A percentile compares a stretch with the other conserved stretches of the same genome.
These are phyloP conservation scores for Sechiopsis laciniata DNA, from an alignment of 306 rosid genomes.

Conservation along the genomic window DNA sequence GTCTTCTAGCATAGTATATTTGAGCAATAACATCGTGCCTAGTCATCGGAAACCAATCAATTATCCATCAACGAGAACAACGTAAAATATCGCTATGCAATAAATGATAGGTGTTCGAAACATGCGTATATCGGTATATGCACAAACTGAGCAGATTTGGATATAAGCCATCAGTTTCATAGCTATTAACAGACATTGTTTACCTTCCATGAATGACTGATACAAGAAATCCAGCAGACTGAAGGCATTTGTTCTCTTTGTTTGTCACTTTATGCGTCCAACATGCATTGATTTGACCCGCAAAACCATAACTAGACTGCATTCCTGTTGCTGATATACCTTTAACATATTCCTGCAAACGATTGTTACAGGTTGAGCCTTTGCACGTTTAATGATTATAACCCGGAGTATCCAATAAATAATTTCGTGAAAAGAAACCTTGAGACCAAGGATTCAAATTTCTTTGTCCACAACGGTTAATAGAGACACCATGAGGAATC, in stretches of 20 bases:
- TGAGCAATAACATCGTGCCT: conserved; percentile 94
- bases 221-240: conserved; percentile 69
- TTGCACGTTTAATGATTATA: neutral
- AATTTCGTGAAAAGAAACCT: neutral
- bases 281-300: conserved; percentile 84
- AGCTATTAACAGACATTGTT: conserved; percentile 9
- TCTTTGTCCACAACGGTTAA: neutral
- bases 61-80: conserved; percentile 14
- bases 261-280: conserved; percentile 78
- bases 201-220: conserved; percentile 95
- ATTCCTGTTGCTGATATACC: conserved; percentile 73
- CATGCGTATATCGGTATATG: neutral
- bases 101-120: neutral
- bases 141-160: conserved; percentile 1
- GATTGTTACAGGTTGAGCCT: conserved; percentile 10
- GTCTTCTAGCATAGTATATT: conserved; percentile 59
- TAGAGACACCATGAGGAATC: neutral
- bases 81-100: neutral
- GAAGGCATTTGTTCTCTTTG: conserved; percentile 58
- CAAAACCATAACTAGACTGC: conserved; percentile 79
- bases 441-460: neutral
- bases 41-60: conserved; percentile 22
- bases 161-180: neutral
- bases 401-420: neutral
- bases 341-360: conserved; percentile 81